Conservation (phyloP, 2,329 filamentous ascomycete species). For the Talaromyces sp. region DNA sequence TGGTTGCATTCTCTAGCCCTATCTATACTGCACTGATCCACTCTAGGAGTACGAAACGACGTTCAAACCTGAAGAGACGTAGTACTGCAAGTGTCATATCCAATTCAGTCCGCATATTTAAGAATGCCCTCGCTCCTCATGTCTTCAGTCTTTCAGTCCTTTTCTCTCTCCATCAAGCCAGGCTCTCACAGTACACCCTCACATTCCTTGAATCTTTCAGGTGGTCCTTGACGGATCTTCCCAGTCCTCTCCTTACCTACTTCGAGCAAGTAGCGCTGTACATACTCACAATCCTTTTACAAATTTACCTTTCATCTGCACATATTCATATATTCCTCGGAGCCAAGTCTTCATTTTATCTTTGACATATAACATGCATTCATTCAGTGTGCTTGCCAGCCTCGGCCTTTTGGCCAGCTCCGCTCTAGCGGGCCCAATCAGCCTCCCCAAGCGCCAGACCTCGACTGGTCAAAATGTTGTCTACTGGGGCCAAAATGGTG, state of each 20-base stretch:
- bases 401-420: conserved; percentile 7
- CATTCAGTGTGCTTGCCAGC: neutral
- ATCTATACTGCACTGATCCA: neutral
- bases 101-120: neutral
- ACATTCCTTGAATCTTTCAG: conserved; percentile 10
- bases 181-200: conserved; percentile 1
- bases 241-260: conserved; percentile 8
- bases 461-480: conserved; percentile 7
- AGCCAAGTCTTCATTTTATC: neutral
- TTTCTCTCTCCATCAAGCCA: neutral
- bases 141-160: neutral
- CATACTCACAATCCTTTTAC: conserved; percentile 1
- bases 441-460: conserved; percentile 1
- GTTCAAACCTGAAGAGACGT: neutral
- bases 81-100: neutral
- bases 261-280: neutral
- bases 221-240: conserved; percentile 6
- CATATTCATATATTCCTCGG: conserved; percentile 1
- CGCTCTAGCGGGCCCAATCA: conserved; percentile 6
- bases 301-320: conserved; percentile 2
- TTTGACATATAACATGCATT: conserved; percentile 1
- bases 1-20: conserved; percentile 7
- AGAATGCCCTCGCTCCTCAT: neutral
- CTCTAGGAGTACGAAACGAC: neutral
- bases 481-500: conserved; percentile 15